These are phyloP conservation scores for Didymella arachidicola DNA, from an alignment of 2,329 filamentous ascomycete genomes.

Conservation along the genomic window DNA sequence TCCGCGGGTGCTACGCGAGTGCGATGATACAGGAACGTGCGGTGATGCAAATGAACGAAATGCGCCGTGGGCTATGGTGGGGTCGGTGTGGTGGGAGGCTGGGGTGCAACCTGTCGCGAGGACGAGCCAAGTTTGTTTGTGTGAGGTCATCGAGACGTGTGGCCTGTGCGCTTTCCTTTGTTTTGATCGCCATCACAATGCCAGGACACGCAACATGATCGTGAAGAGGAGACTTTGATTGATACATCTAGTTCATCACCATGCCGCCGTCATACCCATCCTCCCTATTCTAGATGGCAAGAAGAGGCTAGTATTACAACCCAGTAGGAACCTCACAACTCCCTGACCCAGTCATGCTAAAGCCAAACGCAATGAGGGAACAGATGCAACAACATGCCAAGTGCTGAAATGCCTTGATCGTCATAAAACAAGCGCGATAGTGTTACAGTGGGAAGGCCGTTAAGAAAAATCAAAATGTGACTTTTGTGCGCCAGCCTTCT, in stretches of 20 bases:
- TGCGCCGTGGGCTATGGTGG: constrained; percentile 19
- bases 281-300: constrained; percentile 24
- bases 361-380: constrained; percentile 16
- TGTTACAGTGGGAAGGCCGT: constrained; percentile 21
- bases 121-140: constrained; percentile 18
- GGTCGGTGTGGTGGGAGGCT: constrained; percentile 19
- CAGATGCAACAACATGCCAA: constrained; percentile 15
- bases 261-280: constrained; percentile 15
- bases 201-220: neutral
- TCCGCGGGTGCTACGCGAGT: constrained; percentile 9
- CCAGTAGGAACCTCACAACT: constrained; percentile 18
- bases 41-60: constrained; percentile 1
- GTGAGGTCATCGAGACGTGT: constrained; percentile 10
- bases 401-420: constrained; percentile 15
- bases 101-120: constrained; percentile 12
- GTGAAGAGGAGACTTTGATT: constrained; percentile 25
- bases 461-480: constrained; percentile 7
- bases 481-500: constrained; percentile 11
- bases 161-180: constrained; percentile 11
- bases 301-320: constrained; percentile 20
- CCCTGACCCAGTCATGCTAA: constrained; percentile 15
- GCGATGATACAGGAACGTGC: neutral
- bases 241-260: constrained; percentile 21
- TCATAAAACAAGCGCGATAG: constrained; percentile 12
- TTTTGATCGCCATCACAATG: neutral